Conservation (phyloP, 495 filamentous ascomycete species). For the Podospora tetraspora region DNA sequence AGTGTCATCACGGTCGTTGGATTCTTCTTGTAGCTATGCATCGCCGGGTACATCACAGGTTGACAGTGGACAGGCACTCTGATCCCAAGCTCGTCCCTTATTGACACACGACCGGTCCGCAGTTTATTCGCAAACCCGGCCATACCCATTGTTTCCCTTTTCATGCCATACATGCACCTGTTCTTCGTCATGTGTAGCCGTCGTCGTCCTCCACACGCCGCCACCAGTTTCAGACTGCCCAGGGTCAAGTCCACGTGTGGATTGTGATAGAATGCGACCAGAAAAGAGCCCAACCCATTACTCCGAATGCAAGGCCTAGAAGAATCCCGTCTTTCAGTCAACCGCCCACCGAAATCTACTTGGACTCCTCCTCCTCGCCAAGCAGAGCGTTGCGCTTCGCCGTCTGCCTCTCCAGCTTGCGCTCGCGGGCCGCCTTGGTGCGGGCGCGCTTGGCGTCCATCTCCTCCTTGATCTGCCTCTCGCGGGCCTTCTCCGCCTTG, state of each 20-base stretch:
- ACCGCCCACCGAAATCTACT: constrained; percentile 32
- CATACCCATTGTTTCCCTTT: constrained; percentile 53
- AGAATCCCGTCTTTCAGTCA: constrained; percentile 39
- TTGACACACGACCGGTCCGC: constrained; percentile 7
- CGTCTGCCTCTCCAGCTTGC: constrained; percentile 79
- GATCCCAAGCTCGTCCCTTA: constrained; percentile 3
- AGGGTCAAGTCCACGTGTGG: constrained; percentile 23
- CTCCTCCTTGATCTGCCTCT: constrained; percentile 92
- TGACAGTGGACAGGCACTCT: not conserved
- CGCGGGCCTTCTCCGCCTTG: constrained; percentile 97
- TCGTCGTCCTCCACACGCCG: constrained; percentile 22
- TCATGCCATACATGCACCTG: constrained; percentile 50
- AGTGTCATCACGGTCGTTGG: not conserved
- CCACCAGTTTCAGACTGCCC: constrained; percentile 19
- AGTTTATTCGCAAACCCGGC: constrained; percentile 22
- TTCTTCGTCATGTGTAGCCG: constrained; percentile 22
- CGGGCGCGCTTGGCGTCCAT: constrained; percentile 99
- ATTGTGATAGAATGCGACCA: constrained; percentile 40
- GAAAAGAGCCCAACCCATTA: constrained; percentile 52
- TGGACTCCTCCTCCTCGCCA: constrained; percentile 63
- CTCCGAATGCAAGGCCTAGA: constrained; percentile 50
- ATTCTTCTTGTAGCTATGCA: not conserved
- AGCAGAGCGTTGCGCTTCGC: constrained; percentile 83
- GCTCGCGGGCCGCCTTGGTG: constrained; percentile 99
- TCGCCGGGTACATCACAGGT: not conserved